Evolutionary conservation across 768 basidiomycete genomes (phyloP), one percentile per base, ranked within the genome.

Genomic region (Lentinula detonsa): DNA sequence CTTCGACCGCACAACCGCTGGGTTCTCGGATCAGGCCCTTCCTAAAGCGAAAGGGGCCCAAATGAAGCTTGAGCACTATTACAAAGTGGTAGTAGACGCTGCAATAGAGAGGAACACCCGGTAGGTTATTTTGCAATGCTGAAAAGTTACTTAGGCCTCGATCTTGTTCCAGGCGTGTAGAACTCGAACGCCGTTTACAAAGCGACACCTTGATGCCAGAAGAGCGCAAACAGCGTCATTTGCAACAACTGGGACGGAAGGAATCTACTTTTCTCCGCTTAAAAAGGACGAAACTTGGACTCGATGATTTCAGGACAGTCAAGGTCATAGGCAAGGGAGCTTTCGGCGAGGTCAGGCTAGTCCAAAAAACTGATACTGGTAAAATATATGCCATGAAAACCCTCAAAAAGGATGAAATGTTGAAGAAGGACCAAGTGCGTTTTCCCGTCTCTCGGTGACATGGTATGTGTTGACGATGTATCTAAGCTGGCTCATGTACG

Each of bases 371-470:
- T 15, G 97, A 99, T 70, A 98, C 95, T 0, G 94, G 95, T 39
- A 97, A 94, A 77, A 97, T 98, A 60, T 99, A 98, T 72, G 97
- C 97, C 16, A 97, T 99, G 96, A 98, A 98, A 76, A 92, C 93
- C 23, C 76, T 98, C 70, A 88, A 90, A 75, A 99, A 99, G 78
- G 90, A 90, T 53, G 97, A 98, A 72, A 99, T 98, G 97, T 84
- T 99, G 73, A 96, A 98, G 76, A 97, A 97, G 73, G 97, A 99
- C 70, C 96, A 99, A 81, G 95, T 91, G 62, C 51, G 84, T 64
- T 15, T 21, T 13, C 43, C 56, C 16, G 2, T 59, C 37, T 58
- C 46, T 54, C 21, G 31, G 11, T 42, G 31, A 39, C 16, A 42
- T 43, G 39, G 35, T 5, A 2, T 10, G 10, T 37, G 3, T 40